phyloP scores from a whole-genome alignment of 257 asterid species.

The Solanum chmielewskii region DNA sequence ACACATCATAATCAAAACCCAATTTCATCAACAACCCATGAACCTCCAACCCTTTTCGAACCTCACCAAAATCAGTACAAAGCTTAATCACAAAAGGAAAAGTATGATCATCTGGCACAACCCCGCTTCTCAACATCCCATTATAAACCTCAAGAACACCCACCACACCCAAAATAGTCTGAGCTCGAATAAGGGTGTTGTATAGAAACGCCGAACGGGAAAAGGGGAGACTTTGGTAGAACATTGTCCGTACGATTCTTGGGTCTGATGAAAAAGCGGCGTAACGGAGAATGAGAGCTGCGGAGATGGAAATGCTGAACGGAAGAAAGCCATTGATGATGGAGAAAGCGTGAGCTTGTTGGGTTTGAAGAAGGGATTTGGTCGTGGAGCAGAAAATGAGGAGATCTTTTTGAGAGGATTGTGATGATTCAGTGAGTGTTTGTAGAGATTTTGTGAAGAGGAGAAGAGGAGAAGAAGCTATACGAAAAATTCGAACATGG shows the following conservation, averaged over 20 bases:
- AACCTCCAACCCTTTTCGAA: slow-evolving; percentile 50
- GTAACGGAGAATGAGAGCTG: slow-evolving; percentile 65
- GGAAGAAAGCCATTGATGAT: slow-evolving; percentile 46
- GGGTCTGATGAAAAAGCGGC: slow-evolving; percentile 27
- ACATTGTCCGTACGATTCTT: slow-evolving; percentile 13
- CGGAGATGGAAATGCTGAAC: slow-evolving; percentile 41
- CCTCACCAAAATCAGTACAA: slow-evolving; percentile 37
- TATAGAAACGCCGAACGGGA: slow-evolving; percentile 55
- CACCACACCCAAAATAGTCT: slow-evolving; percentile 7
- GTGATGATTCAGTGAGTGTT: not conserved
- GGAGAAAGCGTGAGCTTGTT: slow-evolving; percentile 50
- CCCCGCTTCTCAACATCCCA: slow-evolving; percentile 25
- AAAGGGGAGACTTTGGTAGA: slow-evolving; percentile 24
- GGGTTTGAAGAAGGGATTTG: slow-evolving; percentile 32
- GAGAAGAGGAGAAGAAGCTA: not conserved
- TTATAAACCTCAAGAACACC: slow-evolving; percentile 24
- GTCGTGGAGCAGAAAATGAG: slow-evolving; percentile 33
- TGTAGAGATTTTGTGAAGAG: not conserved
- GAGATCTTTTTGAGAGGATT: slow-evolving; percentile 1
- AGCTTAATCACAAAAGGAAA: slow-evolving; percentile 59
- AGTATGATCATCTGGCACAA: slow-evolving; percentile 54
- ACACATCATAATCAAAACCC: slow-evolving; percentile 38
- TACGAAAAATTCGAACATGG: slow-evolving; percentile 11
- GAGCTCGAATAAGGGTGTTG: slow-evolving; percentile 56
- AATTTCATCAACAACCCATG: slow-evolving; percentile 48